Evolutionary conservation across 208 protist genomes (phyloP).

Genomic region (Strigomonas culicis): DNA sequence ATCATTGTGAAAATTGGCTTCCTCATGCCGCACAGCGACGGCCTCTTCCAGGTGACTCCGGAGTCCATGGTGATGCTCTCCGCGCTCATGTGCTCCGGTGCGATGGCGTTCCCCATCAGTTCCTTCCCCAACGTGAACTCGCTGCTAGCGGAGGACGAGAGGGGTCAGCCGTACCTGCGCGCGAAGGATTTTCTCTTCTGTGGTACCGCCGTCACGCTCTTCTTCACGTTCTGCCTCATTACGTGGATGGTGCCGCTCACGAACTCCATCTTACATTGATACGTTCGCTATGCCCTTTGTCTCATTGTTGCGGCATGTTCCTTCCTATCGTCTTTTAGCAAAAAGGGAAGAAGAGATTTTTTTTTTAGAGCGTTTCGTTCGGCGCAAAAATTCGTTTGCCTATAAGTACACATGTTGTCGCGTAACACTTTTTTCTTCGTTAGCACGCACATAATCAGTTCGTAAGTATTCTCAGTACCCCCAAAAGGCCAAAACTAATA

Average conservation of each 20-base stretch:
- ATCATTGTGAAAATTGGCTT: conserved; percentile 90
- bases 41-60: conserved; percentile 59
- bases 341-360: too few species aligned
- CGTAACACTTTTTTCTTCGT: too few species aligned
- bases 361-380: too few species aligned
- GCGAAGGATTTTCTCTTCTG: conserved; percentile 89
- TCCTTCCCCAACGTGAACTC: conserved; percentile 95
- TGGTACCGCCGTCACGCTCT: conserved; percentile 65
- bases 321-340: too few species aligned
- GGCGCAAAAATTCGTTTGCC: too few species aligned
- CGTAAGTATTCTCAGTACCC: too few species aligned
- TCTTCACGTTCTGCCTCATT: conserved; percentile 56
- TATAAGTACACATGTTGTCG: too few species aligned
- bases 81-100: conserved; percentile 87
- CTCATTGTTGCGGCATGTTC: too few species aligned
- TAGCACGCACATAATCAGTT: too few species aligned
- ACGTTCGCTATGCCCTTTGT: too few species aligned
- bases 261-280: conserved; percentile 69
- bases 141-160: conserved; percentile 82
- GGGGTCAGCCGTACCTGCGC: conserved; percentile 80
- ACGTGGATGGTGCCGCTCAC: conserved; percentile 87
- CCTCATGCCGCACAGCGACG: conserved; percentile 50
- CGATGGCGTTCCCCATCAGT: conserved; percentile 93
- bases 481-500: too few species aligned
- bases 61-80: conserved; percentile 81